These are phyloP conservation scores for Coniochaeta sp. DNA, from an alignment of 2,329 filamentous ascomycete genomes.

Conservation along the genomic window DNA sequence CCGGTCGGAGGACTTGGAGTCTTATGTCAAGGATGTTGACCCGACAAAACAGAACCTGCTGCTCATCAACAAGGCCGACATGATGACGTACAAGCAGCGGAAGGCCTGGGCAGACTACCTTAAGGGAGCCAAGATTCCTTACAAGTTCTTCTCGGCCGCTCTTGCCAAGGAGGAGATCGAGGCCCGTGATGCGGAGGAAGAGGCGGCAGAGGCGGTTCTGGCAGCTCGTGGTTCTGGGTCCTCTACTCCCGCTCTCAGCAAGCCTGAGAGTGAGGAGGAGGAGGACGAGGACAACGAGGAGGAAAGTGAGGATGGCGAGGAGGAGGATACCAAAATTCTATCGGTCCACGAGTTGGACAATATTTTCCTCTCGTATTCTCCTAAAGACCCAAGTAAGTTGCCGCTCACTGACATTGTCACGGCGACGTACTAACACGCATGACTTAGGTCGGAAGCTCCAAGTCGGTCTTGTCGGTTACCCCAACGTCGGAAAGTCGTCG, in stretches of 20 bases:
- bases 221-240: neutral
- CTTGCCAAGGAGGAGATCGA: slow-evolving; percentile 88
- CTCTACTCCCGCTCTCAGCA: slow-evolving; percentile 1
- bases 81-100: slow-evolving; percentile 88
- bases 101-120: slow-evolving; percentile 83
- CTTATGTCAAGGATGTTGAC: slow-evolving; percentile 90
- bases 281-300: slow-evolving; percentile 26
- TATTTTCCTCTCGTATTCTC: slow-evolving; percentile 71
- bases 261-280: slow-evolving; percentile 14
- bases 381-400: slow-evolving; percentile 42
- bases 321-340: slow-evolving; percentile 65
- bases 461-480: slow-evolving; percentile 93
- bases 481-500: slow-evolving; percentile 97
- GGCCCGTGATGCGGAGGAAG: slow-evolving; percentile 26
- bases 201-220: slow-evolving; percentile 17
- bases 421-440: slow-evolving; percentile 16
- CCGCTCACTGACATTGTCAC: neutral
- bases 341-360: slow-evolving; percentile 89
- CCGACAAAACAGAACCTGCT: slow-evolving; percentile 82
- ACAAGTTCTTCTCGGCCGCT: slow-evolving; percentile 93
- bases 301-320: slow-evolving; percentile 8
- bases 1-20: slow-evolving; percentile 86
- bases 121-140: slow-evolving; percentile 71
- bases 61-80: slow-evolving; percentile 97
- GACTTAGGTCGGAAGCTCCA: slow-evolving; percentile 61